Evolutionary conservation across 78 protist species (phyloP).

Genomic region (Dictyostelium discoideum): dicty_2.7 NC_007090.3:4770501-4771000

Average conservation of each 20-base stretch:
- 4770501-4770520: slow-evolving; percentile 57
- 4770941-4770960: no score
- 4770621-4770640: slow-evolving; percentile 61
- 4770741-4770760: slow-evolving; percentile 28
- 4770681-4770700: slow-evolving; percentile 46
- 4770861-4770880: background rate
- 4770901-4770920: background rate
- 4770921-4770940: no score
- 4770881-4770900: background rate
- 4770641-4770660: slow-evolving; percentile 48
- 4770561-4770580: slow-evolving; percentile 7
- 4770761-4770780: slow-evolving; percentile 64
- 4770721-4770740: slow-evolving; percentile 3
- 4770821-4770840: background rate
- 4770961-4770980: no score
- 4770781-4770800: slow-evolving; percentile 48
- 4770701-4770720: slow-evolving; percentile 24
- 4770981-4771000: no score
- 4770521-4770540: slow-evolving; percentile 65
- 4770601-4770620: slow-evolving; percentile 60
- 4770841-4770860: background rate
- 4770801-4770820: slow-evolving; percentile 18
- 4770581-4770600: slow-evolving; percentile 60
- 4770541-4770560: slow-evolving; percentile 67
- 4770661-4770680: slow-evolving; percentile 35